Conservation (phyloP, 495 filamentous ascomycete genomes). For the Sabuloglossum arenarium region DNA sequence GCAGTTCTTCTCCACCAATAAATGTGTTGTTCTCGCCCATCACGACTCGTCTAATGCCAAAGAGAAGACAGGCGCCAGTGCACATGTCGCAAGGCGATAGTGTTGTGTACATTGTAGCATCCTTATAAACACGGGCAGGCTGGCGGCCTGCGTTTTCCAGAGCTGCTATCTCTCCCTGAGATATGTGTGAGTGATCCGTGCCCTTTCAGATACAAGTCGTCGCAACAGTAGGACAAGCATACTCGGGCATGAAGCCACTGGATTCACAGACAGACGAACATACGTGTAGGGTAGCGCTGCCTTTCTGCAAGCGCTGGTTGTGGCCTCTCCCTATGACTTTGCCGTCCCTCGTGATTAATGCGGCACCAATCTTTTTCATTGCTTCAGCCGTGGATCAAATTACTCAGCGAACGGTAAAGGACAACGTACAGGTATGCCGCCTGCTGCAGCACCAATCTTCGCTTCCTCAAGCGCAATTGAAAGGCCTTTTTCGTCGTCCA, state of each 20-base stretch:
- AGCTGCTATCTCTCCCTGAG: slow-evolving; percentile 59
- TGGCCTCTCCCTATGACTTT: slow-evolving; percentile 60
- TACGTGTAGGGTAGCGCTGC: slow-evolving; percentile 57
- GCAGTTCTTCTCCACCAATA: slow-evolving; percentile 53
- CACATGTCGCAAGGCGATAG: slow-evolving; percentile 82
- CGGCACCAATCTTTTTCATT: slow-evolving; percentile 42
- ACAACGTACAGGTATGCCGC: slow-evolving; percentile 42
- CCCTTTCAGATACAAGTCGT: neutral
- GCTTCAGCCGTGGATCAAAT: neutral
- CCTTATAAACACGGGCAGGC: slow-evolving; percentile 45
- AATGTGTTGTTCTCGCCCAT: slow-evolving; percentile 73
- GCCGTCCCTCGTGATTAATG: slow-evolving; percentile 46
- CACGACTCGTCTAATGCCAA: slow-evolving; percentile 60
- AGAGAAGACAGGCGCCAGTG: slow-evolving; percentile 63
- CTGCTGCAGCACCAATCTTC: slow-evolving; percentile 41
- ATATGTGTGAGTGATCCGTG: neutral
- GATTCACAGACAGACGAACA: slow-evolving; percentile 9
- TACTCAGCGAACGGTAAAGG: neutral
- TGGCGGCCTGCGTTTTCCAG: slow-evolving; percentile 62
- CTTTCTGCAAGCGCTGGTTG: slow-evolving; percentile 64
- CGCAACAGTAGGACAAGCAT: neutral
- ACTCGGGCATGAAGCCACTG: neutral
- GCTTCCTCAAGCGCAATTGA: slow-evolving; percentile 60
- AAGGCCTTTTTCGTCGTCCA: slow-evolving; percentile 32
- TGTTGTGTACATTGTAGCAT: slow-evolving; percentile 72